Conservation (phyloP, 768 basidiomycete genomes). For the Podaxis pistillaris region DNA sequence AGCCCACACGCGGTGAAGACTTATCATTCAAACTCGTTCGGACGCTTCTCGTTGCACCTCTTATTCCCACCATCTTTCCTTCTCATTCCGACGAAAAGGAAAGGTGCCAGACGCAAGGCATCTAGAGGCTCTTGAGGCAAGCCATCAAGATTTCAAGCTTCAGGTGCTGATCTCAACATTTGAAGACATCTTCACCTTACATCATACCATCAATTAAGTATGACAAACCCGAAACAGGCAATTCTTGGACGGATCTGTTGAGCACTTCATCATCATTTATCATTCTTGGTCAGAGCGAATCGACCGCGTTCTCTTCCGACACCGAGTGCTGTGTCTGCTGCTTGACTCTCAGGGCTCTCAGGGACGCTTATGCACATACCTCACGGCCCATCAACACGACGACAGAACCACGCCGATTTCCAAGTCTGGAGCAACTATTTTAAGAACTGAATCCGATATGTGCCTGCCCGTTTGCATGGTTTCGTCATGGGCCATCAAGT, state of each 20-base stretch:
- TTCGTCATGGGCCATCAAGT: too few species aligned
- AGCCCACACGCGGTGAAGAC: too few species aligned
- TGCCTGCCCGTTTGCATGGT: neutral
- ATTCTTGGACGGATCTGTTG: neutral
- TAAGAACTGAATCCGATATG: neutral
- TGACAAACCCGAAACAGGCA: neutral
- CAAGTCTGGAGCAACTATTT: constrained; percentile 5
- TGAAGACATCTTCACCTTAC: too few species aligned
- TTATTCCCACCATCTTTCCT: too few species aligned
- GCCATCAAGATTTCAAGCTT: neutral
- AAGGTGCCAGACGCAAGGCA: too few species aligned
- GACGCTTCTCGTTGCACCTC: too few species aligned
- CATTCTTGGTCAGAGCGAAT: neutral
- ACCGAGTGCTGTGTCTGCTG: neutral
- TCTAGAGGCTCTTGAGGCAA: too few species aligned
- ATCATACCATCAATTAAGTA: neutral
- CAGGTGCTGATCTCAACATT: neutral
- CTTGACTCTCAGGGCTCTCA: neutral
- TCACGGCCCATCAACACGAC: neutral
- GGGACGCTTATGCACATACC: neutral
- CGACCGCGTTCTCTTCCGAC: neutral
- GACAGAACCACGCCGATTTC: neutral
- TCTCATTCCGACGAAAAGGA: too few species aligned
- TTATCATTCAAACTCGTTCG: too few species aligned
- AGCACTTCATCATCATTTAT: neutral